These are phyloP conservation scores for Populus hybrid DNA, from an alignment of 441 rosid genomes.

Conservation along the genomic window DNA sequence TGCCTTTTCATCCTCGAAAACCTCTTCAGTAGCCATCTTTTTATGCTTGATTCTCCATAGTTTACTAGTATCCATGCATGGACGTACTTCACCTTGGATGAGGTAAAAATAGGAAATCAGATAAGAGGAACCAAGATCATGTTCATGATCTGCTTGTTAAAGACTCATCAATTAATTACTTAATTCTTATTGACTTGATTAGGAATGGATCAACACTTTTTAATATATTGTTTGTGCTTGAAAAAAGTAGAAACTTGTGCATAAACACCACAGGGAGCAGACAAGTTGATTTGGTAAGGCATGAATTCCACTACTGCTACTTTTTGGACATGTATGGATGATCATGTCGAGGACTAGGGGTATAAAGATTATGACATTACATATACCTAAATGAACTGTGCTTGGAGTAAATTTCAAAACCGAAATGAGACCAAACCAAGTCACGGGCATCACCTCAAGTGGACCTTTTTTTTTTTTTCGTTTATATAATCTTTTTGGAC, in stretches of 20 bases:
- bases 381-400: background rate
- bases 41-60: background rate
- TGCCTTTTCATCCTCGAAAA: background rate
- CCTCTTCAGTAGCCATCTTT: no score
- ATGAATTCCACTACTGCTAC: background rate
- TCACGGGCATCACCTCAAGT: no score
- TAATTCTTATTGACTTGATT: background rate
- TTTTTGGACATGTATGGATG: no score
- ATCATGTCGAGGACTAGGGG: no score
- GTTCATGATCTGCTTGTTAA: background rate
- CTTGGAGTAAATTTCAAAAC: background rate
- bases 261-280: background rate
- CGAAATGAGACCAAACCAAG: no score
- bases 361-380: no score
- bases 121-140: background rate
- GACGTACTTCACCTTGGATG: background rate
- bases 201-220: background rate
- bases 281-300: background rate
- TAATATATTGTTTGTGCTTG: background rate
- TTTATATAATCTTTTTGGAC: no score
- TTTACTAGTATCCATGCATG: background rate
- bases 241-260: background rate
- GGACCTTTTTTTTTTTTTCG: no score
- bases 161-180: no score
- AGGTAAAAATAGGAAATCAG: background rate